phyloP scores from a whole-genome alignment of 306 rosid genomes.

The Vigna mungo region DNA sequence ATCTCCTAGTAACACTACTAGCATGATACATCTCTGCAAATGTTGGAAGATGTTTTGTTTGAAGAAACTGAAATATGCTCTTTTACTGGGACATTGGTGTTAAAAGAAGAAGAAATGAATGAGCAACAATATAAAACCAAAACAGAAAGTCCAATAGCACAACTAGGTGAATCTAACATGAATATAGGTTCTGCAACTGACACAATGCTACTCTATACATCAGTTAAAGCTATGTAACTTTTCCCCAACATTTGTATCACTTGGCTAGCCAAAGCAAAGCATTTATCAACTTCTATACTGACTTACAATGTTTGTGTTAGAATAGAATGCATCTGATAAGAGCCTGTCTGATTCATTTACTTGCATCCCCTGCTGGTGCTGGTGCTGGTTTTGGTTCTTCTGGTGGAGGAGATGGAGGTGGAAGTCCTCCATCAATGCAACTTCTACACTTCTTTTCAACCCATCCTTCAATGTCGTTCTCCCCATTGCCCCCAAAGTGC shows the following conservation, averaged over 20 bases:
- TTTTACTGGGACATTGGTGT: not conserved
- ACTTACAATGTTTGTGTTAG: conserved; percentile 40
- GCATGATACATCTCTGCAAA: not conserved
- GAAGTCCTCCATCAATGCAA: conserved; percentile 78
- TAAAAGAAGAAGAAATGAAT: conserved; percentile 19
- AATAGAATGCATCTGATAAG: conserved; percentile 36
- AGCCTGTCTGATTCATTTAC: conserved; percentile 47
- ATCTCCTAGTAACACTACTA: not conserved
- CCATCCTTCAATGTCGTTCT: conserved; percentile 90
- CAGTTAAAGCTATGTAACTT: conserved; percentile 39
- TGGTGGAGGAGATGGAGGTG: conserved; percentile 49
- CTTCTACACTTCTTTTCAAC: conserved; percentile 79
- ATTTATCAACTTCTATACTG: conserved; percentile 40
- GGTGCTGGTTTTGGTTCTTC: conserved; percentile 14
- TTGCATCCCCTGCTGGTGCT: conserved; percentile 47
- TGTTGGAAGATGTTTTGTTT: conserved; percentile 30
- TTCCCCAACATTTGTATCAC: conserved; percentile 28
- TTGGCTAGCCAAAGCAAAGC: conserved; percentile 31
- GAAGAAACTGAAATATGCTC: conserved; percentile 22
- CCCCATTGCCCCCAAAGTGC: conserved; percentile 73
- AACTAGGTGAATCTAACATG: conserved; percentile 30
- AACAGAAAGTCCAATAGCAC: conserved; percentile 36
- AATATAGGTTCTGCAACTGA: conserved; percentile 43
- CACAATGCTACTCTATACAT: conserved; percentile 43
- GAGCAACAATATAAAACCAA: conserved; percentile 31